Base-by-base conservation (phyloP, 768 basidiomycete genomes). In the Panaeolus papilionaceus region DNA sequence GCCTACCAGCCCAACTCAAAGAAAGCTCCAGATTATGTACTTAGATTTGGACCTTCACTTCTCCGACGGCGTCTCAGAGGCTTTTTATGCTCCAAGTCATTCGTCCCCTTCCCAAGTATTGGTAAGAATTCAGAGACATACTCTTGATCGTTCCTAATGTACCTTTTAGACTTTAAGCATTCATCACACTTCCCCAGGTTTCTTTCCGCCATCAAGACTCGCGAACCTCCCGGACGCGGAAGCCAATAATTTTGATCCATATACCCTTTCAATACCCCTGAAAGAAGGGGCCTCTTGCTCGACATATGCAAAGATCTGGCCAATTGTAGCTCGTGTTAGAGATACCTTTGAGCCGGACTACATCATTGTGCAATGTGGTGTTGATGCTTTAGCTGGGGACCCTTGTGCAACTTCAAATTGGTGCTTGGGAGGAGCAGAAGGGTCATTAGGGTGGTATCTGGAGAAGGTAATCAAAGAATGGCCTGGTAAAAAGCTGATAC, bases 31-130 rank as follows among this genome's bases (percentile, higher is more conserved):
- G 2, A 84, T 96, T 11, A 89, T 98, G 87, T 98, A 98, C 78
- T 83, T 99, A 62, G 96, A 98, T 74, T 80, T 98, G 9, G 96
- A 98, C 75, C 82, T 98, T 2, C 96, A 98, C 76, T 95, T 94
- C 72, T 93, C 92, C 4, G 95, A 98, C 73, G 95, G 88, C 0
- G 94, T 96, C 54, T 91, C 92, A 0, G 85, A 92, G 44, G 93
- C 95, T 0, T 93, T 95, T 74, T 77, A 83, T 66, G 78, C 81
- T 0, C 78, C 84, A 1, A 71, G 72, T 26, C 77, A 80, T 0
- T 72, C 80, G 9, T 71, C 69, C 26, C 67, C 69, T 12, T 79
- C 82, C 8, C 87, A 88, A 69, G 82, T 86, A 65, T 73, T 85
- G 78, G 88, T 88, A 70, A 78, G 71, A 42, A 8, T n/a, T 12